Evolutionary conservation across 495 filamentous ascomycete species (phyloP).

Genomic region (Aspergillus nidulans): DNA sequence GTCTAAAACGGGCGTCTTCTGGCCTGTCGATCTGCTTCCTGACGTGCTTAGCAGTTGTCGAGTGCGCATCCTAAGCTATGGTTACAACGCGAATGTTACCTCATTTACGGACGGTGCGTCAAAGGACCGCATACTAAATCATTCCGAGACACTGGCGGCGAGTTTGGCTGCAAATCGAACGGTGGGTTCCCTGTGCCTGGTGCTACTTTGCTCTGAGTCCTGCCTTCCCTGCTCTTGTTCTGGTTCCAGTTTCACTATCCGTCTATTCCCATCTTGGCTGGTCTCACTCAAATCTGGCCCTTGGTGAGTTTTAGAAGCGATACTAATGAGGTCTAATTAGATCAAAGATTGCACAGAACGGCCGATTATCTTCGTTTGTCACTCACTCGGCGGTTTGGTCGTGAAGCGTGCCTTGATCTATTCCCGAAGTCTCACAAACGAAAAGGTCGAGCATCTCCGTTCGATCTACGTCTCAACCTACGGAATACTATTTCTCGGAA

Average conservation of each 20-base stretch:
- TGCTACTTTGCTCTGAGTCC: background rate
- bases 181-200: slow-evolving; percentile 29
- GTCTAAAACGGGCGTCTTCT: slow-evolving; percentile 60
- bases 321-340: slow-evolving; percentile 24
- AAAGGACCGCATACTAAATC: slow-evolving; percentile 74
- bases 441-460: slow-evolving; percentile 66
- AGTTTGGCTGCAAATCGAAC: slow-evolving; percentile 54
- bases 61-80: slow-evolving; percentile 73
- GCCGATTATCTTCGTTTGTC: slow-evolving; percentile 82
- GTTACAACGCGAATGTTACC: slow-evolving; percentile 78
- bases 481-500: slow-evolving; percentile 80
- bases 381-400: slow-evolving; percentile 77
- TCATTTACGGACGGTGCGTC: slow-evolving; percentile 56
- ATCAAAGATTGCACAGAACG: slow-evolving; percentile 51
- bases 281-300: background rate
- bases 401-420: slow-evolving; percentile 69
- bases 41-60: slow-evolving; percentile 54
- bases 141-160: slow-evolving; percentile 76
- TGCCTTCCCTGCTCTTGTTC: background rate
- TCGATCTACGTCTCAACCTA: slow-evolving; percentile 81
- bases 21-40: slow-evolving; percentile 73
- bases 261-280: slow-evolving; percentile 10
- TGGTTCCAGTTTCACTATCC: background rate
- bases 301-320: background rate
- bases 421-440: slow-evolving; percentile 58